Conservation (phyloP, 2,329 filamentous ascomycete species). For the Trichoderma arundinaceum region DNA sequence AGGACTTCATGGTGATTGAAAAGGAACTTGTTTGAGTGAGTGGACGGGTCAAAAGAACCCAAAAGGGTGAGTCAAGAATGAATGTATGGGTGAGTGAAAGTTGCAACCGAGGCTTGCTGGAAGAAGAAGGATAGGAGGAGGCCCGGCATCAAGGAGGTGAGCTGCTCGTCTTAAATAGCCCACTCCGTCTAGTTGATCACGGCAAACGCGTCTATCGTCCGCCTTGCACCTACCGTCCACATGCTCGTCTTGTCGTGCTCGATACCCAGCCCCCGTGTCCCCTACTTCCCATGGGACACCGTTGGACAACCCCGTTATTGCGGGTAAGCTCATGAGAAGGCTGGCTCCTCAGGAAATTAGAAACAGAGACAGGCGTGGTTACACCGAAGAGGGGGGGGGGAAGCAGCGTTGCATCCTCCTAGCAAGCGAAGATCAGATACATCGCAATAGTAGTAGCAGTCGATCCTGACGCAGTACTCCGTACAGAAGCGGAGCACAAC, state of each 20-base stretch:
- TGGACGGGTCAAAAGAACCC: constrained; percentile 36
- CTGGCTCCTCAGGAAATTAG: constrained; percentile 33
- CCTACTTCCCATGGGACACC: neutral
- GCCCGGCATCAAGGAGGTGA: constrained; percentile 26
- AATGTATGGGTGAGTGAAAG: constrained; percentile 9
- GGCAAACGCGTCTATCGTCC: neutral
- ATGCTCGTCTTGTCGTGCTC: neutral
- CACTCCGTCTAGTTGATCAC: neutral
- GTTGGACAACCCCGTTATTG: constrained; percentile 4
- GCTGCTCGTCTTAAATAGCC: constrained; percentile 36
- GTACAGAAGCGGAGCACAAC: constrained; percentile 21
- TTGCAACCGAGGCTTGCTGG: constrained; percentile 30
- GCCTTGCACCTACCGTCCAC: constrained; percentile 3
- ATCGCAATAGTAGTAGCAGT: neutral
- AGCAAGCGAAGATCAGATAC: constrained; percentile 23
- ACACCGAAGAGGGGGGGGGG: constrained; percentile 9
- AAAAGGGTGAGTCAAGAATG: constrained; percentile 30
- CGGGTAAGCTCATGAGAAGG: neutral
- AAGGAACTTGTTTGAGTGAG: constrained; percentile 33
- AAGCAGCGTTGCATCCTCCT: constrained; percentile 12
- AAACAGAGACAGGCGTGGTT: constrained; percentile 26
- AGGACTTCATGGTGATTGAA: constrained; percentile 38
- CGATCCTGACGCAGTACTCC: constrained; percentile 24
- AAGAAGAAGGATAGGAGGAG: constrained; percentile 16
- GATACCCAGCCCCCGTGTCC: neutral